phyloP scores from a whole-genome alignment of 257 asterid species.

The Solanum bulbocastanum region DNA sequence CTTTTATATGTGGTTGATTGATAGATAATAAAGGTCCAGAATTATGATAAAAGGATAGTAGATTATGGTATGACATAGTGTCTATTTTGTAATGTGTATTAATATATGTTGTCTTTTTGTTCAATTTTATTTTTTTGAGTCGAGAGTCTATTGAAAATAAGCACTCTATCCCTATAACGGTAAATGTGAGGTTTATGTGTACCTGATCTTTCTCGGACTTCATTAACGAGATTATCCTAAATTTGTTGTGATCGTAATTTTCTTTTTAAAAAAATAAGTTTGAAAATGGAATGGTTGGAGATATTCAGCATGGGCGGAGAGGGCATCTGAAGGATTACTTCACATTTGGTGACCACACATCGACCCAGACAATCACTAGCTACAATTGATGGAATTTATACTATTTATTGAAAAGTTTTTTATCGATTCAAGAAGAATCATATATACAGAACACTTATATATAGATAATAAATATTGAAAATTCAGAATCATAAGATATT shows the following conservation, averaged over 20 bases:
- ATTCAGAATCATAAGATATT: neutral
- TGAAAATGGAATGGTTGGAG: too few species aligned
- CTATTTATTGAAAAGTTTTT: too few species aligned
- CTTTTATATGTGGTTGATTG: neutral
- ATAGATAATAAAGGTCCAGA: neutral
- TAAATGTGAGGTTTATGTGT: too few species aligned
- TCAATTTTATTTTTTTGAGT: too few species aligned
- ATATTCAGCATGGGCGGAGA: too few species aligned
- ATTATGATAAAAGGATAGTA: neutral
- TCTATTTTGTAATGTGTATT: neutral
- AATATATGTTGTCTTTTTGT: too few species aligned
- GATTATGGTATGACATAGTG: neutral
- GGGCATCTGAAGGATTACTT: too few species aligned
- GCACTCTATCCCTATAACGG: rapidly evolving
- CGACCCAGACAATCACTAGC: rapidly evolving
- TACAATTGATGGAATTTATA: too few species aligned
- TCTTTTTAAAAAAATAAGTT: too few species aligned
- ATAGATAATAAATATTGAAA: neutral
- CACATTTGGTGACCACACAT: too few species aligned
- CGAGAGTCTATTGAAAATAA: neutral
- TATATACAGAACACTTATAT: rapidly evolving
- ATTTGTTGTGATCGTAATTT: too few species aligned
- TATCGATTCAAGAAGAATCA: too few species aligned
- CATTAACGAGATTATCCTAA: neutral
- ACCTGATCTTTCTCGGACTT: neutral